phyloP scores from a whole-genome alignment of 2,329 filamentous ascomycete species.

The Cordyceps tenuipes region DNA sequence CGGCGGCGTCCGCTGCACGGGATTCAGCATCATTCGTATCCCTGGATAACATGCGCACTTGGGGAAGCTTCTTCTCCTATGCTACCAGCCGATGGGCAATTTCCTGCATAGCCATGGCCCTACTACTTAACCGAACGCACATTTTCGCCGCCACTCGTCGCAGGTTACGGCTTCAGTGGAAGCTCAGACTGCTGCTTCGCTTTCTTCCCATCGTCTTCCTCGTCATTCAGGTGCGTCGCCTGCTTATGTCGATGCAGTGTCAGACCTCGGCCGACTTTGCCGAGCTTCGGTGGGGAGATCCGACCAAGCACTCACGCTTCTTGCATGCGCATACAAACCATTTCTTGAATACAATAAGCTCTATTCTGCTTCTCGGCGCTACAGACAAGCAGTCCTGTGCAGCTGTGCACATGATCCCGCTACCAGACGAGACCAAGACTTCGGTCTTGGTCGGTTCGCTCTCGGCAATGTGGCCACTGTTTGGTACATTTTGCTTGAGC shows the following conservation, averaged over 20 bases:
- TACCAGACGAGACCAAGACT: background rate
- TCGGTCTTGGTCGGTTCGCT: slow-evolving; percentile 66
- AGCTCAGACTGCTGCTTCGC: slow-evolving; percentile 61
- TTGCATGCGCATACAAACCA: slow-evolving; percentile 63
- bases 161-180: slow-evolving; percentile 67
- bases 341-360: slow-evolving; percentile 65
- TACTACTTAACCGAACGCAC: slow-evolving; percentile 82
- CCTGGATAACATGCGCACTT: slow-evolving; percentile 54
- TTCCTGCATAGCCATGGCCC: slow-evolving; percentile 74
- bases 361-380: slow-evolving; percentile 63
- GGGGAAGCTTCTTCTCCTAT: slow-evolving; percentile 85
- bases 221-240: slow-evolving; percentile 53
- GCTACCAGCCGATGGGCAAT: slow-evolving; percentile 88
- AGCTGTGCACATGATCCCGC: slow-evolving; percentile 58
- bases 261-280: slow-evolving; percentile 74
- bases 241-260: slow-evolving; percentile 83
- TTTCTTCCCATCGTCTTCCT: slow-evolving; percentile 64
- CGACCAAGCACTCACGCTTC: slow-evolving; percentile 55
- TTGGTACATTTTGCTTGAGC: slow-evolving; percentile 60
- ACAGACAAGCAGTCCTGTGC: slow-evolving; percentile 67
- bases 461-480: slow-evolving; percentile 66
- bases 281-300: slow-evolving; percentile 59
- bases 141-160: slow-evolving; percentile 88
- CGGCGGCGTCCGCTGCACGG: background rate
- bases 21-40: slow-evolving; percentile 37